Conservation (phyloP, 176 grass and related monocot genomes). For the Luzula sylvatica region DNA sequence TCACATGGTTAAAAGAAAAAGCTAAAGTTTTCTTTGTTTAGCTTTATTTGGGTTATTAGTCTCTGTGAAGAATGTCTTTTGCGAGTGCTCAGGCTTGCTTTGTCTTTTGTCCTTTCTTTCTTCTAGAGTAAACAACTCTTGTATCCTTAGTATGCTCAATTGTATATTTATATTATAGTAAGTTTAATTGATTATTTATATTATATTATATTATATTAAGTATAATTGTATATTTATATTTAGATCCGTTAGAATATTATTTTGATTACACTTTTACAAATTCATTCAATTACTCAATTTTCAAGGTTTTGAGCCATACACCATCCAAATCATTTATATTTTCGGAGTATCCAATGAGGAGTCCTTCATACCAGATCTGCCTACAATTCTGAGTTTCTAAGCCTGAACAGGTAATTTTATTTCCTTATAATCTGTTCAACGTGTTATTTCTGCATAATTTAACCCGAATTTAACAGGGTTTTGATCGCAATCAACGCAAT, state of each 20-base stretch:
- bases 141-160: slow-evolving; percentile 2
- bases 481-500: neutral
- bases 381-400: neutral
- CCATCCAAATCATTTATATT: no score
- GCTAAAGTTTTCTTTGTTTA: neutral
- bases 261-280: neutral
- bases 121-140: slow-evolving; percentile 7
- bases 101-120: slow-evolving; percentile 9
- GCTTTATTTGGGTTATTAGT: neutral
- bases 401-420: neutral
- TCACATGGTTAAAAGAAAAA: slow-evolving; percentile 15
- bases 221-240: neutral
- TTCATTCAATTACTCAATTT: no score
- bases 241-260: neutral
- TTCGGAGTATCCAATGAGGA: neutral
- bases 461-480: neutral
- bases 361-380: neutral
- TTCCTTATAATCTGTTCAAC: neutral
- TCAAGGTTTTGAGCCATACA: no score
- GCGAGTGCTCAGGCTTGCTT: neutral
- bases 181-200: neutral
- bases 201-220: neutral
- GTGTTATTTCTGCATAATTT: neutral
- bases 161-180: neutral
- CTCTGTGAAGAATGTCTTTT: neutral